These are phyloP conservation scores for Aspergillus novoparasiticus DNA, from an alignment of 2,329 filamentous ascomycete species.

Conservation along the genomic window DNA sequence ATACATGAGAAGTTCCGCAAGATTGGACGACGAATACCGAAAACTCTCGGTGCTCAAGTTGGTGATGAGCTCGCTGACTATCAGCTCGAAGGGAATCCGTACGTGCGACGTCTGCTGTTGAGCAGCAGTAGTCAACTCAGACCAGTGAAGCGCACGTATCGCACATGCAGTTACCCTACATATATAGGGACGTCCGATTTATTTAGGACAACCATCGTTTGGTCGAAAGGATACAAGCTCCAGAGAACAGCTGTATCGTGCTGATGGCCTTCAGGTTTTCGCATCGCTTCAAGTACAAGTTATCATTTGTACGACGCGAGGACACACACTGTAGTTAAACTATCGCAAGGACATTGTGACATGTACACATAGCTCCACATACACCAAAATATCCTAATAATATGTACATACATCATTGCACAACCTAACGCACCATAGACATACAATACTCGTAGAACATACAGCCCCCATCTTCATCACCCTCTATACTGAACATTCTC, in stretches of 20 bases:
- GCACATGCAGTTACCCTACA: not conserved
- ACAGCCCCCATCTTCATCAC: not conserved
- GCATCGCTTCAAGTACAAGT: not conserved
- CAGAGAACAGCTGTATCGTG: not conserved
- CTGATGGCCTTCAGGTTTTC: not conserved
- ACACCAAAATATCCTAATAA: not conserved
- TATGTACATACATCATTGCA: conserved; percentile 1
- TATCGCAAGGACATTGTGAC: not conserved
- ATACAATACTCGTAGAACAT: not conserved
- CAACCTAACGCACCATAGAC: not conserved
- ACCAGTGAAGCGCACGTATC: not conserved
- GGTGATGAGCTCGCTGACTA: not conserved
- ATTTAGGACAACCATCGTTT: too few species aligned
- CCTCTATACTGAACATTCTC: not conserved
- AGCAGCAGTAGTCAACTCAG: not conserved
- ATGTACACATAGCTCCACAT: not conserved
- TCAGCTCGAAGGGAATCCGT: not conserved
- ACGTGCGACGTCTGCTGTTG: not conserved
- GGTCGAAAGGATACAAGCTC: not conserved
- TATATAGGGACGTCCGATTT: not conserved
- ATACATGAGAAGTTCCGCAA: not conserved
- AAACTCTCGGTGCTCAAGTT: not conserved
- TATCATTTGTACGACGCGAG: not conserved
- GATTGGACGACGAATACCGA: not conserved
- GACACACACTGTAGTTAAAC: not conserved